A percentile compares a stretch with the other conserved stretches of the same genome.
These are phyloP conservation scores for Penicillium daleae DNA, from an alignment of 495 filamentous ascomycete species.

Conservation along the genomic window DNA sequence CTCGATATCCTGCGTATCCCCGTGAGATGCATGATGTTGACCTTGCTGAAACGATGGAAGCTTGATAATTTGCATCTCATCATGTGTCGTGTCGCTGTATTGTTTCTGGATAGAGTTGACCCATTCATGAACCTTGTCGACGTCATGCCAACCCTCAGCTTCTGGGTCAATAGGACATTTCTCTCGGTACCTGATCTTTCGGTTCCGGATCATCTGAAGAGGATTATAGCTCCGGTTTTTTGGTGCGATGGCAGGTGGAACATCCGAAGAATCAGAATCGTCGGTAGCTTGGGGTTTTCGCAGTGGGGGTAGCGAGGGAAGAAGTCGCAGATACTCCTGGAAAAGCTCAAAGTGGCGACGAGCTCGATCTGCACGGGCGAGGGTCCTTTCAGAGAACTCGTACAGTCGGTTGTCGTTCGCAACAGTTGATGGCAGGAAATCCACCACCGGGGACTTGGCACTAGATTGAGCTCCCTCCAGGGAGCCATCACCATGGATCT, in stretches of 20 bases:
- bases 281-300: conserved; percentile 21
- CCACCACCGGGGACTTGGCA: conserved; percentile 32
- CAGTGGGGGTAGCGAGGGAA: conserved; percentile 75
- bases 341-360: conserved; percentile 77
- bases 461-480: conserved; percentile 9
- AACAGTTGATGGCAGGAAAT: conserved; percentile 37
- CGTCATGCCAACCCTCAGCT: conserved; percentile 75
- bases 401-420: conserved; percentile 47
- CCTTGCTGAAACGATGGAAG: conserved; percentile 60
- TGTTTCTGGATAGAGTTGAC: conserved; percentile 66
- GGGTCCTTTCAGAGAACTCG: conserved; percentile 75
- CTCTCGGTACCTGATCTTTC: conserved; percentile 76
- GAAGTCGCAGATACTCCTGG: conserved; percentile 75
- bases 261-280: conserved; percentile 9
- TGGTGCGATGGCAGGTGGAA: conserved; percentile 5
- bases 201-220: conserved; percentile 83
- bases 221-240: conserved; percentile 78
- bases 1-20: conserved; percentile 29
- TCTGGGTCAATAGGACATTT: conserved; percentile 70
- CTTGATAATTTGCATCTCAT: conserved; percentile 52
- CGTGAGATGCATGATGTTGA: conserved; percentile 15
- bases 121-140: conserved; percentile 71
- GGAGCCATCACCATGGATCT: conserved; percentile 19
- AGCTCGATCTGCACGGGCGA: conserved; percentile 77
- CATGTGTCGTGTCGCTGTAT: conserved; percentile 40